These are phyloP conservation scores for Biscutella laevigata DNA, from an alignment of 441 rosid species.

Conservation along the genomic window DNA sequence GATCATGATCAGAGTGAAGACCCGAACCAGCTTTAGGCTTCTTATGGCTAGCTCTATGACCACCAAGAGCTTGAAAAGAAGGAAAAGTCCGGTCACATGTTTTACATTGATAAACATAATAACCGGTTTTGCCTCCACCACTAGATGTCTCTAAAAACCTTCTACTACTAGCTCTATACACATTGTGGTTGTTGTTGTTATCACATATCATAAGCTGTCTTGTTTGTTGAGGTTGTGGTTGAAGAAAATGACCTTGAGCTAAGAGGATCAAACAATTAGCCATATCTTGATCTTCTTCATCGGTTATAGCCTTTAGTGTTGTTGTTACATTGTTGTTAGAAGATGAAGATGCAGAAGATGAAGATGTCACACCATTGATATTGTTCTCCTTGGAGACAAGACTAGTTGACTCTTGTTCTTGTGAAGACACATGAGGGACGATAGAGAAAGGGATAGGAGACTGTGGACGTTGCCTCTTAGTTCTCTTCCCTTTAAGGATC, in stretches of 20 bases:
- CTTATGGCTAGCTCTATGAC: slow-evolving; percentile 93
- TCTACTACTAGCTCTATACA: slow-evolving; percentile 47
- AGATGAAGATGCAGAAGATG: slow-evolving; percentile 32
- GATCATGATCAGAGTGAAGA: slow-evolving; percentile 29
- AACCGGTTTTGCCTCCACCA: slow-evolving; percentile 47
- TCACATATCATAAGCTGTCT: slow-evolving; percentile 23
- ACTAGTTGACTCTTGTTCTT: slow-evolving; percentile 23
- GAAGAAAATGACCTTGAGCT: slow-evolving; percentile 50
- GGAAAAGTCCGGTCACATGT: slow-evolving; percentile 79
- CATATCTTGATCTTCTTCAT: slow-evolving; percentile 81
- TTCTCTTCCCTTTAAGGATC: slow-evolving; percentile 65
- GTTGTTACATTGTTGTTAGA: slow-evolving; percentile 29
- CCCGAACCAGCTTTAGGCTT: slow-evolving; percentile 38
- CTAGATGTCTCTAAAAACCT: slow-evolving; percentile 48
- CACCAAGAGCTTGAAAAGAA: slow-evolving; percentile 92
- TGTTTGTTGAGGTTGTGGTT: slow-evolving; percentile 17
- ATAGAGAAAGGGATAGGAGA: slow-evolving; percentile 51
- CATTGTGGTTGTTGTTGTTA: slow-evolving; percentile 14
- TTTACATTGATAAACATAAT: slow-evolving; percentile 80
- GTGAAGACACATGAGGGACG: slow-evolving; percentile 21
- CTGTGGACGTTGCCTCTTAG: slow-evolving; percentile 58
- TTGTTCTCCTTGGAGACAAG: slow-evolving; percentile 23
- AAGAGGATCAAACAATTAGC: slow-evolving; percentile 88
- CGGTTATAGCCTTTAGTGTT: slow-evolving; percentile 22
- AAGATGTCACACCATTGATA: slow-evolving; percentile 19